Conservation (phyloP, 495 filamentous ascomycete genomes). For the Neurospora sp. region DNA sequence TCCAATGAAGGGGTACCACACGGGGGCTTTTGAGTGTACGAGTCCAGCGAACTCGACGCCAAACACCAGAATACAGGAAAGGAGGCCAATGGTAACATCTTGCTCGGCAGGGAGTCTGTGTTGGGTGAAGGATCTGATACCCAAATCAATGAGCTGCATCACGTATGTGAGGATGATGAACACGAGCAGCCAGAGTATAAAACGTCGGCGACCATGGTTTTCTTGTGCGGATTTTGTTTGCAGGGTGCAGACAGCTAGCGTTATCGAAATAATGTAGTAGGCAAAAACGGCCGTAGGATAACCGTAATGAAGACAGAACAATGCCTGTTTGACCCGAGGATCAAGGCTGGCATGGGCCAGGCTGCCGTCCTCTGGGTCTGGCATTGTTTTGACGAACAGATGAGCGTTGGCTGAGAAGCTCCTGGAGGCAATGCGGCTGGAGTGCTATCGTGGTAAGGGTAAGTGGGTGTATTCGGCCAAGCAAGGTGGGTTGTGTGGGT, state of each 20-base stretch:
- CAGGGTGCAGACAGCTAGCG: conserved; percentile 44
- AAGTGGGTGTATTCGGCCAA: background rate
- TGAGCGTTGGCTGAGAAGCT: background rate
- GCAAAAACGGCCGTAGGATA: conserved; percentile 44
- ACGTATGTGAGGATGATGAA: conserved; percentile 40
- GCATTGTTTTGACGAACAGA: conserved; percentile 6
- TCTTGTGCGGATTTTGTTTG: conserved; percentile 31
- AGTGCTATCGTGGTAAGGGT: background rate
- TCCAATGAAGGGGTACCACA: conserved; percentile 54
- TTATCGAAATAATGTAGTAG: conserved; percentile 44
- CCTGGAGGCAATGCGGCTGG: background rate
- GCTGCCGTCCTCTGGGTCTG: conserved; percentile 7
- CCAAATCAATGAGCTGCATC: conserved; percentile 33
- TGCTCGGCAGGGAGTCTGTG: conserved; percentile 31
- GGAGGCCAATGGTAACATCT: conserved; percentile 39
- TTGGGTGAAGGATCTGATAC: conserved; percentile 27
- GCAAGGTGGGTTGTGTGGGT: background rate
- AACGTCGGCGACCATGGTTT: conserved; percentile 31
- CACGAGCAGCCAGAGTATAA: conserved; percentile 39
- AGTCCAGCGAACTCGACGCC: conserved; percentile 43
- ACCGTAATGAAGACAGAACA: conserved; percentile 39
- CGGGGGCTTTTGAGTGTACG: conserved; percentile 33
- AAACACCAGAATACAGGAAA: conserved; percentile 46
- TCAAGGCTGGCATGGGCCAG: conserved; percentile 1
- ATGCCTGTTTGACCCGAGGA: conserved; percentile 5